These are phyloP conservation scores for Cercophora sp. DNA, from an alignment of 495 filamentous ascomycete species.

Conservation along the genomic window DNA sequence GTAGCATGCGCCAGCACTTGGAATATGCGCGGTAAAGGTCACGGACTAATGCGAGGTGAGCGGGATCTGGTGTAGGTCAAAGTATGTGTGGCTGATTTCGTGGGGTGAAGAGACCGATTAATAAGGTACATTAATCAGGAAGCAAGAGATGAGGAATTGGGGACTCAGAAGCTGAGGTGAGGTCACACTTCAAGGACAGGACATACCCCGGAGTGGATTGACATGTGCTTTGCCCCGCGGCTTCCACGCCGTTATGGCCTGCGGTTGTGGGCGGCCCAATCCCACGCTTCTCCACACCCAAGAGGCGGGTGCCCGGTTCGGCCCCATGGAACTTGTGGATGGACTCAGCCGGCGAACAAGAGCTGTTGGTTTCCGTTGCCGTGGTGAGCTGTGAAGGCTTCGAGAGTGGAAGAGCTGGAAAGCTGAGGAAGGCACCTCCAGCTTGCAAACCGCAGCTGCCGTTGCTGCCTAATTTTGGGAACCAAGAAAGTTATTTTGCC, in stretches of 20 bases:
- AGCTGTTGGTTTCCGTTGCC: not conserved
- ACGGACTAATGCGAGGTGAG: slow-evolving; percentile 10
- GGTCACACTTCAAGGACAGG: not conserved
- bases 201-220: not conserved
- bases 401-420: too few relatives aligned
- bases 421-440: too few relatives aligned
- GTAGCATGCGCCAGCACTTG: not conserved
- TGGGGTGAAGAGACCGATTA: slow-evolving; percentile 11
- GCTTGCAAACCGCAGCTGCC: too few relatives aligned
- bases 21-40: too few relatives aligned
- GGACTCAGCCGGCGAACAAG: too few relatives aligned
- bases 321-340: not conserved
- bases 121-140: slow-evolving; percentile 11
- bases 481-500: too few relatives aligned
- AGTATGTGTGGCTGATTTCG: slow-evolving; percentile 4
- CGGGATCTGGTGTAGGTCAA: not conserved
- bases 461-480: too few relatives aligned
- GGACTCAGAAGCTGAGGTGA: slow-evolving; percentile 4
- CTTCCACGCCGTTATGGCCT: too few relatives aligned
- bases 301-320: not conserved
- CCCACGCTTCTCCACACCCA: not conserved
- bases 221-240: slow-evolving; percentile 6
- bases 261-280: not conserved
- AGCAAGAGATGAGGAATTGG: not conserved
- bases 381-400: too few relatives aligned